phyloP scores from a whole-genome alignment of 2,329 filamentous ascomycete genomes.

The Colletotrichum gigasporum region DNA sequence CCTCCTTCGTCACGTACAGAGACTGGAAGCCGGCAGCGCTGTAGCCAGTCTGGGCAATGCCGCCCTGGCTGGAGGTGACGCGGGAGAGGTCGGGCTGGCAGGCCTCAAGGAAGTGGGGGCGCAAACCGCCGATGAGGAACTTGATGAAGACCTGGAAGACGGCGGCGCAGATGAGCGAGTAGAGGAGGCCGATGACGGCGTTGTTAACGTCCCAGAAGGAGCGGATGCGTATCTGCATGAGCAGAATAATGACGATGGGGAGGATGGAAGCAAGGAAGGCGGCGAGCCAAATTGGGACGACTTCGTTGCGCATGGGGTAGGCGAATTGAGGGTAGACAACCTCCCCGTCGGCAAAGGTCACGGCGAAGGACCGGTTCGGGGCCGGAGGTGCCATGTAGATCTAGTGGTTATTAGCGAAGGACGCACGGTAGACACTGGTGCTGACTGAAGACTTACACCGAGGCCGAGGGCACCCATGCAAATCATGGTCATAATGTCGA shows the following conservation, averaged over 20 bases:
- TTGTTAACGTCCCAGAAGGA: conserved; percentile 79
- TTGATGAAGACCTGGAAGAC: conserved; percentile 83
- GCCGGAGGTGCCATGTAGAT: conserved; percentile 73
- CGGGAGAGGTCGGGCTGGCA: conserved; percentile 69
- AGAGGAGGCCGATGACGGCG: conserved; percentile 73
- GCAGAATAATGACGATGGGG: conserved; percentile 71
- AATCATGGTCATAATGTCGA: conserved; percentile 75
- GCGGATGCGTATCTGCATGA: conserved; percentile 74
- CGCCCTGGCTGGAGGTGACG: conserved; percentile 50
- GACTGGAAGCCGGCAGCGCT: conserved; percentile 61
- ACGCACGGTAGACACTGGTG: neutral
- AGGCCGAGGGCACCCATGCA: conserved; percentile 73
- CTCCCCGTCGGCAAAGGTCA: conserved; percentile 72
- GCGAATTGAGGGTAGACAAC: conserved; percentile 77
- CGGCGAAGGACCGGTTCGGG: conserved; percentile 74
- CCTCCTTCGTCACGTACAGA: conserved; percentile 75
- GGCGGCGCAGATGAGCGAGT: conserved; percentile 75
- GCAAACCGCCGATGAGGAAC: conserved; percentile 76
- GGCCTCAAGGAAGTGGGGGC: conserved; percentile 77
- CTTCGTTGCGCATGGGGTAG: conserved; percentile 75
- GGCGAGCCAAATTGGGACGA: conserved; percentile 76
- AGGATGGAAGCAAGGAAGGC: conserved; percentile 72
- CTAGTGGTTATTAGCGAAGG: conserved; percentile 44
- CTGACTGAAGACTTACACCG: conserved; percentile 57
- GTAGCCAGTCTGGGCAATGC: conserved; percentile 51